Conservation (phyloP, 805 yeast species). For the Metschnikowia anglica region DNA sequence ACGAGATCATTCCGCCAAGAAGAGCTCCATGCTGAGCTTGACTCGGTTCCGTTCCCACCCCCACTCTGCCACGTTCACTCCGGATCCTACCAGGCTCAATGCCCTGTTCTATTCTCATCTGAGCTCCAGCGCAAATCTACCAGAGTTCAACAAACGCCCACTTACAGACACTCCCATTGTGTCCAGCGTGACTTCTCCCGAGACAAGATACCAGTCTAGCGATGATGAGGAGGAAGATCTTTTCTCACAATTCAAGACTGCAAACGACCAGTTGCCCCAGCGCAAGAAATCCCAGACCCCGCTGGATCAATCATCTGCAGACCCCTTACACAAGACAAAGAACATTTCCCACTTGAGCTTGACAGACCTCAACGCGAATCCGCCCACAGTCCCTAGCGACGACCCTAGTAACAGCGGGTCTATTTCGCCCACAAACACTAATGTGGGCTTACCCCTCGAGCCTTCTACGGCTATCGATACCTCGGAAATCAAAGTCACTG, state of each 20-base stretch:
- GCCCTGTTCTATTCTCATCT: constrained; percentile 13
- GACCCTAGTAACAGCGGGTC: constrained; percentile 19
- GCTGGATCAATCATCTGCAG: neutral
- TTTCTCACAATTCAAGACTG: constrained; percentile 10
- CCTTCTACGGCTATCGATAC: constrained; percentile 10
- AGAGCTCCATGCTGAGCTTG: constrained; percentile 14
- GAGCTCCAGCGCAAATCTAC: constrained; percentile 30
- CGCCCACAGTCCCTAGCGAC: constrained; percentile 12
- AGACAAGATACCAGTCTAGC: constrained; percentile 28
- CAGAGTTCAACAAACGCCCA: constrained; percentile 70
- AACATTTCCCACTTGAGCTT: constrained; percentile 43
- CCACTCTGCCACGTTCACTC: constrained; percentile 17
- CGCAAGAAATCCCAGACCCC: constrained; percentile 2
- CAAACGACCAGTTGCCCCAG: constrained; percentile 10
- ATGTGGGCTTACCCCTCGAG: constrained; percentile 7
- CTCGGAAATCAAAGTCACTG: constrained; percentile 2
- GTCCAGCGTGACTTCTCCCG: constrained; percentile 57
- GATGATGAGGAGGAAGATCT: constrained; percentile 26
- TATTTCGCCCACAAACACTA: constrained; percentile 23
- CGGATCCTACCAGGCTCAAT: constrained; percentile 18
- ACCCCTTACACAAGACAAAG: constrained; percentile 27
- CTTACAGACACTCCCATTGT: constrained; percentile 72
- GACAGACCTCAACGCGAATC: constrained; percentile 29
- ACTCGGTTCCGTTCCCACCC: constrained; percentile 19
- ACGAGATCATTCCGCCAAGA: constrained; percentile 3